phyloP scores from a whole-genome alignment of 2,329 filamentous ascomycete species.

The Microdochium trichocladiopsis region DNA sequence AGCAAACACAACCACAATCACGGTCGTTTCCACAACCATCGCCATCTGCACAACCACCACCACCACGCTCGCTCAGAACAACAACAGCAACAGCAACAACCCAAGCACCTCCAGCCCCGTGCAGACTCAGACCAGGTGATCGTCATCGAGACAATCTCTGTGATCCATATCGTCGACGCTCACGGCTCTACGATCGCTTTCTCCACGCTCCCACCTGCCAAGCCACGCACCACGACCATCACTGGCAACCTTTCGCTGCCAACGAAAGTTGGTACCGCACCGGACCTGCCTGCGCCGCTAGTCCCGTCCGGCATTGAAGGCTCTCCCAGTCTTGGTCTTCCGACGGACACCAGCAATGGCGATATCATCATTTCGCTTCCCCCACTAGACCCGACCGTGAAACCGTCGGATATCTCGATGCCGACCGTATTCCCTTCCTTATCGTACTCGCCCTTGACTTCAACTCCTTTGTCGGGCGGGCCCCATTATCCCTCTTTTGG shows the following conservation, averaged over 20 bases:
- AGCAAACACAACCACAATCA: conserved; percentile 11
- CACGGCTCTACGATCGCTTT: conserved; percentile 35
- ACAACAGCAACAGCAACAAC: conserved; percentile 11
- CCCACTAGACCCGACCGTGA: conserved; percentile 17
- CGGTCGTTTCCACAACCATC: conserved; percentile 10
- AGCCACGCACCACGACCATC: conserved; percentile 29
- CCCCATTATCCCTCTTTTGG: conserved; percentile 18
- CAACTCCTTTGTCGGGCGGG: conserved; percentile 20
- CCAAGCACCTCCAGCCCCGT: conserved; percentile 16
- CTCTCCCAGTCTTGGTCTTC: background rate
- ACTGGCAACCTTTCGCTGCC: conserved; percentile 18
- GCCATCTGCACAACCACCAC: background rate
- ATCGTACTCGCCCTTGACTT: conserved; percentile 21
- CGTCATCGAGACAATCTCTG: conserved; percentile 48
- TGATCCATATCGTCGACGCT: conserved; percentile 45
- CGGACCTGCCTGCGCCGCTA: too few relatives aligned
- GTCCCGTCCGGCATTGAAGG: background rate
- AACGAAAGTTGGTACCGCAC: background rate
- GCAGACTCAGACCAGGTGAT: conserved; percentile 21
- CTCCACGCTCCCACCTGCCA: conserved; percentile 30
- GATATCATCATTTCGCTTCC: conserved; percentile 8
- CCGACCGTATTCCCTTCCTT: conserved; percentile 21
- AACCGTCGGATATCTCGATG: conserved; percentile 21
- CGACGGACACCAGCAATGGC: conserved; percentile 11
- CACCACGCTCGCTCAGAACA: conserved; percentile 17